Evolutionary conservation across 805 yeast genomes (phyloP).

Genomic region (Brettanomyces naardenensis): DNA sequence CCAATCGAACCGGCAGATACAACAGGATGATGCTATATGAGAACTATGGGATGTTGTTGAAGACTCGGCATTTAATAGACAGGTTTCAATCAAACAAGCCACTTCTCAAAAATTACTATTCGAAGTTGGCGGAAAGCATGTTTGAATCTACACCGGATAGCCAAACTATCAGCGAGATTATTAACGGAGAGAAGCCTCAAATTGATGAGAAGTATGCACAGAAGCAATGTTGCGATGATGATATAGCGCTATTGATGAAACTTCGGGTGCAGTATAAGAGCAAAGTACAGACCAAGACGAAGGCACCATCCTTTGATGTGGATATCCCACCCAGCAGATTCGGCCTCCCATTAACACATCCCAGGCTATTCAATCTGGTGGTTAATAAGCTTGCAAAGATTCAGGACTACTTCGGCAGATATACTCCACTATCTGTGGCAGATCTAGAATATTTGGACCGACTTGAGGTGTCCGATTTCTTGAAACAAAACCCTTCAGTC

Average conservation of each 20-base stretch:
- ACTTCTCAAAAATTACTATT: background rate
- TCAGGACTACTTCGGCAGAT: constrained; percentile 7
- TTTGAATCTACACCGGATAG: background rate
- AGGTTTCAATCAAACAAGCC: background rate
- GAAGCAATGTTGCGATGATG: background rate
- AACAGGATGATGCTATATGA: background rate
- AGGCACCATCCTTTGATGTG: constrained; percentile 9
- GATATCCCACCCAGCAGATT: constrained; percentile 13
- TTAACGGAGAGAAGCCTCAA: background rate
- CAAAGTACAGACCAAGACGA: constrained; percentile 8
- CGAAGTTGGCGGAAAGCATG: background rate
- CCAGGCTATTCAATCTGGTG: constrained; percentile 12
- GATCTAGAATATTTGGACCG: constrained; percentile 14
- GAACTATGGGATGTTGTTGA: background rate
- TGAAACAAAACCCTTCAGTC: constrained; percentile 1
- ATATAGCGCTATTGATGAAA: background rate
- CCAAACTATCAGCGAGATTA: background rate
- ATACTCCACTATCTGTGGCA: constrained; percentile 11
- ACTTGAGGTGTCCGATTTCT: constrained; percentile 3
- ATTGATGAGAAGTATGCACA: background rate
- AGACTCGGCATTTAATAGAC: constrained; percentile 1
- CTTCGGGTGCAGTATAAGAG: constrained; percentile 11
- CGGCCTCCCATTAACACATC: constrained; percentile 16
- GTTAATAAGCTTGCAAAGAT: constrained; percentile 10
- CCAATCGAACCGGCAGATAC: background rate